Evolutionary conservation across 169 alveolate genomes (phyloP).

Genomic region (Babesia caballi): DNA sequence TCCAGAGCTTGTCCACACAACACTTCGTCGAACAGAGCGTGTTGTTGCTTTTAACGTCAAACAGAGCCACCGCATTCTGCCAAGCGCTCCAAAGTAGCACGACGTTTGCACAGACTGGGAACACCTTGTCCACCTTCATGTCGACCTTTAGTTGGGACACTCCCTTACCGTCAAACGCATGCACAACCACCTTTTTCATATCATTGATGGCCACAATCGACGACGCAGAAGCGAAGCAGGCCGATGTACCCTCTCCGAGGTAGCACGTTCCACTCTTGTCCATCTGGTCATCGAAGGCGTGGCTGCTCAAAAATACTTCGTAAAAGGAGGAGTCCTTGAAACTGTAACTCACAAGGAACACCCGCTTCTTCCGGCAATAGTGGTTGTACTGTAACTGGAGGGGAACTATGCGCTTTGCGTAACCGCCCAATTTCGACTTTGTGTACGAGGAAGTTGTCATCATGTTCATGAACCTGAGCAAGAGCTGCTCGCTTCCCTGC

Average conservation of each 20-base stretch:
- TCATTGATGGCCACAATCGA: slow-evolving; percentile 11
- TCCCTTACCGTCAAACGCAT: slow-evolving; percentile 4
- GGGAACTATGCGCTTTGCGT: slow-evolving; percentile 3
- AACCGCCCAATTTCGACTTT: neutral
- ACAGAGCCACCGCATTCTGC: slow-evolving; percentile 11
- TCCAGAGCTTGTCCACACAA: slow-evolving; percentile 49
- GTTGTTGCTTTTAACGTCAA: neutral
- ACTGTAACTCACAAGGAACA: slow-evolving; percentile 19
- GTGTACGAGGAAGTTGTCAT: neutral
- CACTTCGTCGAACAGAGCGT: neutral
- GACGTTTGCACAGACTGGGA: slow-evolving; percentile 23
- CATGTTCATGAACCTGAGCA: slow-evolving; percentile 4
- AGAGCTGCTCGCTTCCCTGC: neutral
- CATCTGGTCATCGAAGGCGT: neutral
- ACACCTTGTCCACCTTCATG: slow-evolving; percentile 24
- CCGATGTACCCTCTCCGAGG: slow-evolving; percentile 19
- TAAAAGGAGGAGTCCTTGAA: slow-evolving; percentile 7
- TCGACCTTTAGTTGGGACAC: neutral
- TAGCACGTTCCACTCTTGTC: neutral
- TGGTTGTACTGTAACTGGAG: slow-evolving; percentile 8
- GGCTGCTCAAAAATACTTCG: slow-evolving; percentile 1
- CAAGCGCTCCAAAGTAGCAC: slow-evolving; percentile 23
- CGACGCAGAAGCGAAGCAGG: slow-evolving; percentile 23
- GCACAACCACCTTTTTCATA: neutral
- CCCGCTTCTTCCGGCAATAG: slow-evolving; percentile 22